Evolutionary conservation across 352 stramenopile species (phyloP), one percentile per base, ranked within the genome.

Genomic region (Phytophthora vignae): DNA sequence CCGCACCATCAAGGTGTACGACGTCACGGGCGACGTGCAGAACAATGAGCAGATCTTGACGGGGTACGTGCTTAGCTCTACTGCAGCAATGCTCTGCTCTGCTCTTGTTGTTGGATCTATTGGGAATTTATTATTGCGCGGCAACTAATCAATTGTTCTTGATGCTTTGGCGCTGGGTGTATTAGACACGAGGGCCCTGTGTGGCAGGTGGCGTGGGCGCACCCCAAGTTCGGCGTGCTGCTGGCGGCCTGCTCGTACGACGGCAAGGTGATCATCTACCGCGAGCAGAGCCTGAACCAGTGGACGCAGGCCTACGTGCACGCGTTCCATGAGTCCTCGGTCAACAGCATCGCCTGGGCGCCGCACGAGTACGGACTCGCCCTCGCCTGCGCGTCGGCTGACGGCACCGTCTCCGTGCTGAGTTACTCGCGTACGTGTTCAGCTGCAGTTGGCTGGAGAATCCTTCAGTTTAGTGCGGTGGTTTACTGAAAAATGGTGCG

Each of bases 181-280:
- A 61, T 38, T 49, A 96, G 96, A 12, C 97, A 99, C 79, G 94
- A 98, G 73, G 98, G 97, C 19, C 98, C 98, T 1, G 98, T 99
- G 54, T 99, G 98, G 97, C 93, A 99, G 85, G 91, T 99, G 4
- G 87, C 92, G 2, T 99, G 98, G 98, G 96, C 97, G 9, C 98
- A 99, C 82, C 98, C 98, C n/a, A 99, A 97, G 76, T 99, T 98
- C 73, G 96, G 96, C 46, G 91, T 96, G 49, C 67, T 99, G 55
- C 82, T 99, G 21, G 98, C 98, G 36, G 98, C 95, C 38, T 99
- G 97, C 80, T 98, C 91, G 33, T 99, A 99, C 81, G 98, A 99
- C 77, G 95, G 96, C 60, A 98, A 97, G 57, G 97, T 99, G 3
- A 93, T 99, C 64, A 98, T 99, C 73, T 98, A 98, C 84, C 89